phyloP scores from a whole-genome alignment of 2,329 filamentous ascomycete genomes.

The Colletotrichum tamarilloi region DNA sequence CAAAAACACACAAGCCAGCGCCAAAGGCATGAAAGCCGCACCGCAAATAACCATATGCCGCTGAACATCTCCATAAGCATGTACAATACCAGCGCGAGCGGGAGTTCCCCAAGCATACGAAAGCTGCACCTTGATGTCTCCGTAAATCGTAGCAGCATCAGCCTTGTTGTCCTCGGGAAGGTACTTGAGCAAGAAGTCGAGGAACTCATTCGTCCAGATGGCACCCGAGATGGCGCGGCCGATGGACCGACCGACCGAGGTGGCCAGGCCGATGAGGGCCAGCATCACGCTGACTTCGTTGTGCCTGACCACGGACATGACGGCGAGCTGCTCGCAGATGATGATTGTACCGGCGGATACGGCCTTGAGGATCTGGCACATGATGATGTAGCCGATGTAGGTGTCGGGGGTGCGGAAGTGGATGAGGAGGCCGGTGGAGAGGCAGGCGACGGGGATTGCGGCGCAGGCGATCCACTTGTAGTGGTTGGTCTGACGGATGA shows the following conservation, averaged over 20 bases:
- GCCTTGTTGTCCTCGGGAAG: constrained; percentile 55
- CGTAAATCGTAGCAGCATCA: constrained; percentile 54
- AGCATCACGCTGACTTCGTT: constrained; percentile 45
- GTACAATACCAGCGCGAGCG: constrained; percentile 55
- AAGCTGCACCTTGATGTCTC: constrained; percentile 46
- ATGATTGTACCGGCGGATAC: constrained; percentile 49
- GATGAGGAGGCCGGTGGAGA: constrained; percentile 46
- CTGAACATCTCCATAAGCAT: constrained; percentile 60
- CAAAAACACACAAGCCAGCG: constrained; percentile 25
- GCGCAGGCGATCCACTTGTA: constrained; percentile 46
- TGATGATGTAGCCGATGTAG: constrained; percentile 48
- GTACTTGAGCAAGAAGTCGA: constrained; percentile 47
- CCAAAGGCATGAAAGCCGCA: constrained; percentile 24
- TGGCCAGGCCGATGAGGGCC: constrained; percentile 45
- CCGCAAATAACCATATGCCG: constrained; percentile 49
- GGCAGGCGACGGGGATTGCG: constrained; percentile 46
- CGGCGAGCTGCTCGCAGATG: constrained; percentile 59
- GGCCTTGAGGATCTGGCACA: constrained; percentile 52
- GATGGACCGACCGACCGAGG: constrained; percentile 45
- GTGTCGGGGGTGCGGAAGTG: constrained; percentile 47
- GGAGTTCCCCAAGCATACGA: constrained; percentile 52
- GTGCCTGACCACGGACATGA: constrained; percentile 47
- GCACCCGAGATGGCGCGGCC: constrained; percentile 45
- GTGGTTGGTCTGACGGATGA: constrained; percentile 44
- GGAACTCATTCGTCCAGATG: constrained; percentile 51